phyloP scores from a whole-genome alignment of 345 rosid genomes.

The Sisymbrium altissimum region DNA sequence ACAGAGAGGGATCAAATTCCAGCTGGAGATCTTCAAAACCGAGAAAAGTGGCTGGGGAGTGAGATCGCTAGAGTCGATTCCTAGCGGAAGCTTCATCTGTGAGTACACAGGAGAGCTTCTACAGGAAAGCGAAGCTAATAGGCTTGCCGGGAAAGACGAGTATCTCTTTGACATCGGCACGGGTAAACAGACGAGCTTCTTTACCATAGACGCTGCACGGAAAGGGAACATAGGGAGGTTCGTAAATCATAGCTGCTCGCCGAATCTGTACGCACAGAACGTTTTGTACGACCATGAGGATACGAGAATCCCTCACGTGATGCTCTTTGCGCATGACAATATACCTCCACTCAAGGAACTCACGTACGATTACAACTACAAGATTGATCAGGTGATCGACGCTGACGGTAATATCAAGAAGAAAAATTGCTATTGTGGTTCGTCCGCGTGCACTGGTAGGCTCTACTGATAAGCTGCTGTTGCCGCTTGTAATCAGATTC shows the following conservation, averaged over 20 bases:
- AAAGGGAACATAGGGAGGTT: slow-evolving; percentile 80
- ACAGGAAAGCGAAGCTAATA: slow-evolving; percentile 72
- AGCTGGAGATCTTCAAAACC: slow-evolving; percentile 84
- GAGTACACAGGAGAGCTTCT: slow-evolving; percentile 86
- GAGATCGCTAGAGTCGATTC: slow-evolving; percentile 68
- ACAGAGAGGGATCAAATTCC: slow-evolving; percentile 72
- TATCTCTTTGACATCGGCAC: slow-evolving; percentile 75
- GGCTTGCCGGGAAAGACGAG: slow-evolving; percentile 65
- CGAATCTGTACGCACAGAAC: slow-evolving; percentile 85
- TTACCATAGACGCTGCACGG: slow-evolving; percentile 82
- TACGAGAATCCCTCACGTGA: slow-evolving; percentile 72
- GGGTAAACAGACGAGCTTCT: slow-evolving; percentile 36
- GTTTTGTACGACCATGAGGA: slow-evolving; percentile 76
- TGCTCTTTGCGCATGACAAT: slow-evolving; percentile 78
- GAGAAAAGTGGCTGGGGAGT: slow-evolving; percentile 88
- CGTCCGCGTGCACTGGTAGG: slow-evolving; percentile 66
- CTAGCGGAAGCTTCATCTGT: slow-evolving; percentile 80
- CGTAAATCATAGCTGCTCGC: slow-evolving; percentile 90
- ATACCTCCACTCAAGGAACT: slow-evolving; percentile 83
- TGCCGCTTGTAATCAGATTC: neutral
- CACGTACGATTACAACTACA: slow-evolving; percentile 71
- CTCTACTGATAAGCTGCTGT: slow-evolving; percentile 47
- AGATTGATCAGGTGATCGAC: slow-evolving; percentile 57
- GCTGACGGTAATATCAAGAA: slow-evolving; percentile 62
- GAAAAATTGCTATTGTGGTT: slow-evolving; percentile 75